A percentile compares a stretch with the other conserved stretches of the same genome.
Evolutionary conservation across 495 filamentous ascomycete species (phyloP).

Genomic region (Articulospora tetracladia): DNA sequence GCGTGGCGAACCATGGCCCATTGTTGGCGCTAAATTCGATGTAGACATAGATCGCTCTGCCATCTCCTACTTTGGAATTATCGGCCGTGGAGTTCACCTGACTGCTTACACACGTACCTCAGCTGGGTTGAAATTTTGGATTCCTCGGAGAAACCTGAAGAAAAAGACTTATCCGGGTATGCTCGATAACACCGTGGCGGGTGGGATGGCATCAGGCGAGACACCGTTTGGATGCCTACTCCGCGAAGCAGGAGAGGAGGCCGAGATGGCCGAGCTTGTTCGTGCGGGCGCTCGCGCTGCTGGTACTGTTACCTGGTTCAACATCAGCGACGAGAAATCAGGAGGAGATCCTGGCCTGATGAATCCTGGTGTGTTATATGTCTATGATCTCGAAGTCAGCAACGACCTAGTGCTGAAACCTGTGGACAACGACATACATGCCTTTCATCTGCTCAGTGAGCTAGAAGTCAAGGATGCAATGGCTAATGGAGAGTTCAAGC

Average conservation of each 20-base stretch:
- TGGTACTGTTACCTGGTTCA: background rate
- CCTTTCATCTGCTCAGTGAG: background rate
- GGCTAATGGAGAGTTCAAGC: background rate
- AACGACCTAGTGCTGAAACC: background rate
- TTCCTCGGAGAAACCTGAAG: slow-evolving; percentile 65
- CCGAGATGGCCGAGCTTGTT: too few species aligned
- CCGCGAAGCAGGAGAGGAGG: slow-evolving; percentile 84
- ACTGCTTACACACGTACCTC: slow-evolving; percentile 1
- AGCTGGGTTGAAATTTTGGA: slow-evolving; percentile 61
- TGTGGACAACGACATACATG: background rate
- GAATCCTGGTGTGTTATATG: background rate
- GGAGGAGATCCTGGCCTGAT: background rate
- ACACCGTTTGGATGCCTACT: slow-evolving; percentile 72
- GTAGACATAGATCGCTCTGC: slow-evolving; percentile 6
- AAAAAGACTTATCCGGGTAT: slow-evolving; percentile 72
- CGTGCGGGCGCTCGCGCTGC: background rate
- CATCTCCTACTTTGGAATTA: slow-evolving; percentile 1
- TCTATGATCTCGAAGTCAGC: background rate
- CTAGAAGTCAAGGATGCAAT: background rate
- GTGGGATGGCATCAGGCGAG: slow-evolving; percentile 80
- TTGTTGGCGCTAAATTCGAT: too few species aligned
- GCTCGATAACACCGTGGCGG: slow-evolving; percentile 92
- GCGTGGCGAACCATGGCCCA: too few species aligned
- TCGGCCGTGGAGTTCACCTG: slow-evolving; percentile 2
- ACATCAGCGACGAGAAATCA: background rate